Percentiles rank a stretch among this genome's conserved stretches.
phyloP scores from a whole-genome alignment of 768 basidiomycete species.

The Serendipita vermifera region DNA sequence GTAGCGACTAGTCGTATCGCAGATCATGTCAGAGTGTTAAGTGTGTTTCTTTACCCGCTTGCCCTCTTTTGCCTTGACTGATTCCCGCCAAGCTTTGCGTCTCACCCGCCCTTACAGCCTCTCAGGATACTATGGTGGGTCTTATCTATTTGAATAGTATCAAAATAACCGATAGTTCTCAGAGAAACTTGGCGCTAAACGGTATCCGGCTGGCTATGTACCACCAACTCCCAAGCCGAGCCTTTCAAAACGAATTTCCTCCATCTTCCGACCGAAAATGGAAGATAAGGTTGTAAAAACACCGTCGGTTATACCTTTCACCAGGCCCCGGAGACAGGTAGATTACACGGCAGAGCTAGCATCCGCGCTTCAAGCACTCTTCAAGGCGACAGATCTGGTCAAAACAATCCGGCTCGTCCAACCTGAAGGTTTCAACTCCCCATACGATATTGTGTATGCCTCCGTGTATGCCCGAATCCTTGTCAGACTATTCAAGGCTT shows the following conservation, averaged over 20 bases:
- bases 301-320: too few species aligned
- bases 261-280: neutral
- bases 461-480: constrained; percentile 1
- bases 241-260: neutral
- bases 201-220: neutral
- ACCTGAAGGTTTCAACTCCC: neutral
- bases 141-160: too few species aligned
- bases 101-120: constrained; percentile 2
- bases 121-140: constrained; percentile 1
- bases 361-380: neutral
- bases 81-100: neutral
- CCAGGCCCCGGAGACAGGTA: neutral
- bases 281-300: neutral
- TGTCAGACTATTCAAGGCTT: neutral
- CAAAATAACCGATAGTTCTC: neutral
- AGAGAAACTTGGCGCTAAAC: neutral
- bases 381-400: constrained; percentile 7
- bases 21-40: neutral
- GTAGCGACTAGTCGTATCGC: neutral
- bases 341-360: constrained; percentile 2
- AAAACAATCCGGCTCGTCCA: neutral
- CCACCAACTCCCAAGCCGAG: neutral
- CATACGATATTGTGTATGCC: constrained; percentile 3
- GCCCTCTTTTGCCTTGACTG: neutral
- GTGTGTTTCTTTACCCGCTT: neutral